Base-by-base conservation (phyloP, 75 land plant genomes). In the Cunninghamia lanceolata region DNA sequence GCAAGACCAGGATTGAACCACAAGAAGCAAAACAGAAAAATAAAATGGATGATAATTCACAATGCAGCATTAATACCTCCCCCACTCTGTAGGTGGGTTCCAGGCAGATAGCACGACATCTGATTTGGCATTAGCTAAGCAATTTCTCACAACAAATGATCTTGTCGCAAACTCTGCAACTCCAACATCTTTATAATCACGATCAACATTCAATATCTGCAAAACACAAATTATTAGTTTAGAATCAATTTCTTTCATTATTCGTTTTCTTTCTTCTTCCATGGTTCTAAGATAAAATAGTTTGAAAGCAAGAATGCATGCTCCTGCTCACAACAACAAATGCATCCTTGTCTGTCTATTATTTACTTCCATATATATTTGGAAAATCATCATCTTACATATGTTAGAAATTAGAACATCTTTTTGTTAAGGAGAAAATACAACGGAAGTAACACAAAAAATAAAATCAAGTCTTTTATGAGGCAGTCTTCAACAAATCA, bases 51-150 rank as follows among this genome's bases (percentile, higher is more conserved):
- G 7, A 63, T 21, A 83, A 30, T 76, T 40, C n/a, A 43, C 3
- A 2, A 43, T 25, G 5, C 46, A 90, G 14, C 56, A 52, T 66
- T 34, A 94, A 38, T 90, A 98, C 99, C 96, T 96, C 90, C 99
- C 99, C 97, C 97, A 93, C 88, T 95, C 99, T 71, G 88, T 43
- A 82, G 99, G 99, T 88, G 98, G 94, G 91, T 98, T 98, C 99
- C 99, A 98, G 35, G 99, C 95, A 63, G 97, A 94, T 45, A 98
- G 89, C 80, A 98, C 93, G 88, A 94, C 94, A 71, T 93, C 92
- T 43, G 96, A 96, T 84, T 98, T 98, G 50, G 97, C 96, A 89
- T 90, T 89, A 7, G 93, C 94, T 83, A 98, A 89, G 84, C 97
- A 91, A 81, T 96, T 95, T 82, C 96, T 92, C 68, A 98, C 97